Evolutionary conservation across 2,329 filamentous ascomycete genomes (phyloP), one percentile per base, ranked within the genome.

Genomic region (Myotisia sp.): DNA sequence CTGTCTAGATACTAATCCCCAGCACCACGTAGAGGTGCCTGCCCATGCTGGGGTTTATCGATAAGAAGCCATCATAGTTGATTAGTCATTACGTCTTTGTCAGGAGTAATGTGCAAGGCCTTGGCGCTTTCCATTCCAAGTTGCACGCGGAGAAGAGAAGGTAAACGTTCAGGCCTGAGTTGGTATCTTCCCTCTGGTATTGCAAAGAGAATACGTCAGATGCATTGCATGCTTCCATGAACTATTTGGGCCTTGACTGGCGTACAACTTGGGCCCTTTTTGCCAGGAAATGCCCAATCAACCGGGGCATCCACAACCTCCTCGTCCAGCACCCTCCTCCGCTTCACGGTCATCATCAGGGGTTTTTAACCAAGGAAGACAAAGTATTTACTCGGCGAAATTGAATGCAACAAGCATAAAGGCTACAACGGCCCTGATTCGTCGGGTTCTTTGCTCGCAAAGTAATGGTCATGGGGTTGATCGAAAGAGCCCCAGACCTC

Each of bases 401-500:
- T 21, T 29, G 38, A 37, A 62, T 55, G 66, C 70, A 33, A 67
- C 76, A 41, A 82, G 79, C 23, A 80, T 93, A 52, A 78, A 74
- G 50, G 76, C 80, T n/a, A 92, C 85, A 0, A 62, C 74, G 17
- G 70, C 76, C 41, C 71, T 94, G 44, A 82, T 94, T 57, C 81
- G 85, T 40, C 78, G 84, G 32, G 76, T 78, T 23, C 72, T 95
- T 30, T 93, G 83, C 55, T 71, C 79, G n/a, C 76, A 83, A 46
- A 40, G 50, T 22, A 49, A 46, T 43, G 54, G 44, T 33, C 56
- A 67, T 39, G 61, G 61, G 26, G 58, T 62, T 38, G 60, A 47
- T 53, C 64, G 44, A 64, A 79, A 58, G 64, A 78, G 59, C 46
- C 70, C 69, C 28, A 65, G 65, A 48, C 71, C 82, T 31, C 76